A percentile compares a stretch with the other conserved stretches of the same genome.
phyloP scores from a whole-genome alignment of 176 grass and related monocot species.

The Rhynchospora tenuis region DNA sequence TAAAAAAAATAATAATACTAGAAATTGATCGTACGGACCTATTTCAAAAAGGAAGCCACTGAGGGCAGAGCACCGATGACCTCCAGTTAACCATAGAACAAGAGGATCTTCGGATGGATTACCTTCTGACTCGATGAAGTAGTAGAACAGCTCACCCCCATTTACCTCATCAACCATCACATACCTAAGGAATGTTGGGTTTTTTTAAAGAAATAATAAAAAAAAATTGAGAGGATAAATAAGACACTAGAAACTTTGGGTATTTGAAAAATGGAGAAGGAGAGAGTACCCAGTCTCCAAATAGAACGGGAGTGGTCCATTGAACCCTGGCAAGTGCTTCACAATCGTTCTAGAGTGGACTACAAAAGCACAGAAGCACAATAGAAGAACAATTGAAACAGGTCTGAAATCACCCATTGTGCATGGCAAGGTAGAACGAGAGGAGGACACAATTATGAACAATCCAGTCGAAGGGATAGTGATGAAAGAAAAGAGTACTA shows the following conservation, averaged over 20 bases:
- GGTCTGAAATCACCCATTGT: not conserved
- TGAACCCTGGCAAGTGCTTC: constrained; percentile 48
- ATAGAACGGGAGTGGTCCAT: constrained; percentile 41
- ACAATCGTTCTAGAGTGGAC: constrained; percentile 15
- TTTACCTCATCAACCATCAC: constrained; percentile 45
- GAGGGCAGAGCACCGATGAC: constrained; percentile 45
- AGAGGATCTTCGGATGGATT: constrained; percentile 28
- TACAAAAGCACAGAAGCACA: not conserved
- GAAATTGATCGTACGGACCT: constrained; percentile 29
- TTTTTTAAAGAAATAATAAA: not conserved
- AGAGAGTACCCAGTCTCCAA: constrained; percentile 45
- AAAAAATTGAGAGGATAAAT: not conserved
- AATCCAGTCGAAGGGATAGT: too few species aligned
- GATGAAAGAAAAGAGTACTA: too few species aligned
- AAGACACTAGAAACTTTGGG: not conserved
- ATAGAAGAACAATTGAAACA: not conserved
- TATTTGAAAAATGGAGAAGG: not conserved
- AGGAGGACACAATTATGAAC: not conserved
- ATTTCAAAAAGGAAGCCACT: constrained; percentile 45
- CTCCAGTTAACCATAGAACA: constrained; percentile 64
- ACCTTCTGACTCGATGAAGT: constrained; percentile 47
- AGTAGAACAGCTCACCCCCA: constrained; percentile 61
- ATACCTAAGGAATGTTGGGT: constrained; percentile 27
- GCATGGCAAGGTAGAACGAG: not conserved
- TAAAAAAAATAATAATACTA: not conserved